Evolutionary conservation across 2,329 filamentous ascomycete genomes (phyloP), one percentile per base, ranked within the genome.

Genomic region (Ophiognomonia clavigignenti-juglandacearum): DNA sequence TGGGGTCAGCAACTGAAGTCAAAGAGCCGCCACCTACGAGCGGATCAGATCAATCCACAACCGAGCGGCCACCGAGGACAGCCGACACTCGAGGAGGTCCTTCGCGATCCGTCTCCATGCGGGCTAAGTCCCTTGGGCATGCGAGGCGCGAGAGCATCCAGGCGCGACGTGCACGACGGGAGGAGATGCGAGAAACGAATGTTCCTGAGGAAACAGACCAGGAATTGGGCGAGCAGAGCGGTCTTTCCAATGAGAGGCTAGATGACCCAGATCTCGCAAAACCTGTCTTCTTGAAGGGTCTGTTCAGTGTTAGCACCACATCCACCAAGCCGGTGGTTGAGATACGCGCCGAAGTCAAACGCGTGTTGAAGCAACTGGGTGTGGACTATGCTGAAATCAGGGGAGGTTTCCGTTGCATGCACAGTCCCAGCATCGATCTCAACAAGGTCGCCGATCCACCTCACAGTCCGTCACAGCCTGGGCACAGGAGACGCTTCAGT

Each of bases 221-320:
- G 40, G 90, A 96, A 48, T 69, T 88, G 22, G 80, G 77, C 16
- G 77, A 82, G 48, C 72, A 73, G 27, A 83, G 78, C 49, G 78
- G 78, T 4, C 65, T 75, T 23, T 84, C 81, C 8, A 80, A 75
- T 2, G 81, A 85, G 34, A 70, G 78, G 20, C 64, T 84, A 9
- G 77, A 81, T 52, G 82, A 80, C 56, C 83, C 86, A 5, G 89
- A 95, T 56, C 80, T 92, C 51, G 84, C 92, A 44, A 96, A 96
- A 64, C 93, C 93, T 0, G 93, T 97, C 3, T 97, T 86, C 64
- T 78, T 98, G 48, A 98, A 97, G 67, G 93, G 93, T 4, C 75
- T 98, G 16, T 97, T 98, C 70, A 97, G 92, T 59, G 93, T 97
- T 45, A 95, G 89, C 4, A 98, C 93, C 0, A 98, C 93, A 6